Base-by-base conservation (phyloP, 2,329 filamentous ascomycete genomes). In the Rutstroemia sp. region DNA sequence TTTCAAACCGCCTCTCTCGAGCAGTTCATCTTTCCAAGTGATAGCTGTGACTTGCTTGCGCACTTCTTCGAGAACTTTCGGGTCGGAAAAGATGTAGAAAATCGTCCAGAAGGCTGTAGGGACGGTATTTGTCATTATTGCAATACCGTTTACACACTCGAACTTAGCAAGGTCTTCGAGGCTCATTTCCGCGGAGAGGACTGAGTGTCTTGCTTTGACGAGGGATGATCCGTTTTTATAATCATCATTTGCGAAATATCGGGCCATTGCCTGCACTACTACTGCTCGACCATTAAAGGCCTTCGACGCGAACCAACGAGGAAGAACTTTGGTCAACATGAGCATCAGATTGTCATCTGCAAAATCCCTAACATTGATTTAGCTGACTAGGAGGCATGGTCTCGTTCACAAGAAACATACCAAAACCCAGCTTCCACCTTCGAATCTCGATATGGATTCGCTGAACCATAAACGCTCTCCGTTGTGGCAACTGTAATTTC, bases 361-460 rank as follows among this genome's bases (percentile, higher is more conserved):
- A 34, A 54, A 54, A 5, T 45, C 14, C 52, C 45, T 54, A 17
- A n/a, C n/a, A 21, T n/a, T 34, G n/a, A 38, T 16, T 49, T n/a
- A 30, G 3, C 10, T 37, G 23, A 1, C 5, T 10, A 2, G 12
- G 17, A 4, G 17, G 7, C 4, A 14, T 12, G 4, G 6, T 10
- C 10, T 8, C 23, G 17, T 37, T 12, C 34, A n/a, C 4, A n/a
- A 9, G 14, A 6, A 16, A 50, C 52, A 23, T 37, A 54, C 52
- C 51, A 54, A 34, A 54, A 54, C 34, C 52, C 52, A 23, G n/a
- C 17, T 25, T 54, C 52, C 10, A 54, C 37, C 2, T 54, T 21
- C 16, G 52, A 30, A 17, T 54, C 46, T 34, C 52, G 45, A 27
- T 44, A 54, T n/a, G 46, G 52, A 17, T 50, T 54, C 17, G 27